Evolutionary conservation across 2,329 filamentous ascomycete species (phyloP).

Genomic region (Fusarium anguioides): DNA sequence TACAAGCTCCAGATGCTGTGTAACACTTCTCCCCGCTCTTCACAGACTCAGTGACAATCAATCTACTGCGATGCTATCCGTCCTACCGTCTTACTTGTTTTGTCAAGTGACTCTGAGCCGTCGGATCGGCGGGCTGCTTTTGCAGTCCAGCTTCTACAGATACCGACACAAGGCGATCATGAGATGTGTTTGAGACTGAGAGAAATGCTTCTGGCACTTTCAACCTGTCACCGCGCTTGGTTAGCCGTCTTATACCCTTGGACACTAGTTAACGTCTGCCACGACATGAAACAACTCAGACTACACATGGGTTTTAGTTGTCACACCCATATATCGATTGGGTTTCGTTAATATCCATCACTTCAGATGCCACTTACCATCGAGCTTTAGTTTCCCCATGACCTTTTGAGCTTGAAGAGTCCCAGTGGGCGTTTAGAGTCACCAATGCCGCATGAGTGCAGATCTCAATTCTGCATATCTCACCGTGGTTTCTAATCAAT

Average conservation of each 20-base stretch:
- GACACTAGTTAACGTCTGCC: constrained; percentile 24
- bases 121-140: constrained; percentile 26
- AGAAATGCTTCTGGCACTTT: constrained; percentile 6
- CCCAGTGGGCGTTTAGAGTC: constrained; percentile 14
- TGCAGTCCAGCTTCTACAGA: neutral
- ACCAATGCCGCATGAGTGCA: constrained; percentile 20
- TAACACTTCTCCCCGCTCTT: constrained; percentile 9
- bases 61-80: constrained; percentile 5
- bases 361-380: constrained; percentile 16
- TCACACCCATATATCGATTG: constrained; percentile 14
- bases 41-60: constrained; percentile 14
- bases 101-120: constrained; percentile 11
- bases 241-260: constrained; percentile 1
- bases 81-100: neutral
- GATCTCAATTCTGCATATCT: constrained; percentile 29
- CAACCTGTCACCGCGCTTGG: constrained; percentile 1
- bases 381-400: constrained; percentile 27
- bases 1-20: constrained; percentile 14
- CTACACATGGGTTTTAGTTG: constrained; percentile 17
- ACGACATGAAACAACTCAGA: constrained; percentile 29
- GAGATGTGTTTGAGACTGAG: constrained; percentile 15
- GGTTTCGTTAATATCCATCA: constrained; percentile 5
- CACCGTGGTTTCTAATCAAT: constrained; percentile 13
- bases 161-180: neutral
- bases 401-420: constrained; percentile 16